These are phyloP conservation scores for Phaeophleospora eucalypticola DNA, from an alignment of 2,329 filamentous ascomycete species.

Conservation along the genomic window DNA sequence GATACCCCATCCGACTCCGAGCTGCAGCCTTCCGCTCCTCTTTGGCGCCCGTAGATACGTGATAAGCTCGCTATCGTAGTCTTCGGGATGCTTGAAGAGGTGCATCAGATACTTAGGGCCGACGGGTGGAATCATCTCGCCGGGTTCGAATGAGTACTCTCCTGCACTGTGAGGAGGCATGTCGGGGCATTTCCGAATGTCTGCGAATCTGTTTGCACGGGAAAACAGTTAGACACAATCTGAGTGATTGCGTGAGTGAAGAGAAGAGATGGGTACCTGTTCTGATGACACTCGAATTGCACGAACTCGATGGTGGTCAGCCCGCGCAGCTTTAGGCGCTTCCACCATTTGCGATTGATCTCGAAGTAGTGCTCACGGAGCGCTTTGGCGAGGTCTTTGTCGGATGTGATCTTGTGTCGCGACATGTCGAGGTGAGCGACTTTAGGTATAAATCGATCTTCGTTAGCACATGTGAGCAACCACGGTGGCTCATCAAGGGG, in stretches of 20 bases:
- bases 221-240: too few relatives aligned
- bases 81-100: slow-evolving; percentile 37
- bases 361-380: slow-evolving; percentile 34
- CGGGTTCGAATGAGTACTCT: slow-evolving; percentile 37
- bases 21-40: slow-evolving; percentile 32
- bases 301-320: slow-evolving; percentile 38
- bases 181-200: slow-evolving; percentile 36
- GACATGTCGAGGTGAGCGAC: slow-evolving; percentile 37
- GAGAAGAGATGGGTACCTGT: slow-evolving; percentile 21
- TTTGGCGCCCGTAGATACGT: slow-evolving; percentile 35
- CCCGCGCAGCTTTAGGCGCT: slow-evolving; percentile 33
- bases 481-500: slow-evolving; percentile 29
- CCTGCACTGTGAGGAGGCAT: slow-evolving; percentile 30
- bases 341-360: slow-evolving; percentile 33
- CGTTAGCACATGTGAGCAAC: slow-evolving; percentile 38
- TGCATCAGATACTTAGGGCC: slow-evolving; percentile 38
- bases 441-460: slow-evolving; percentile 36
- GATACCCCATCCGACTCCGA: slow-evolving; percentile 39
- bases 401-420: slow-evolving; percentile 29
- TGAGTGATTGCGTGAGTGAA: background rate
- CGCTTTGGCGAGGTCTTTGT: slow-evolving; percentile 34
- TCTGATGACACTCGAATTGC: slow-evolving; percentile 35
- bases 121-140: slow-evolving; percentile 38
- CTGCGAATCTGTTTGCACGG: slow-evolving; percentile 39
- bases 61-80: slow-evolving; percentile 38